Evolutionary conservation across 306 rosid genomes (phyloP), one percentile per base, ranked within the genome.

Genomic region (Mucuna pruriens): DNA sequence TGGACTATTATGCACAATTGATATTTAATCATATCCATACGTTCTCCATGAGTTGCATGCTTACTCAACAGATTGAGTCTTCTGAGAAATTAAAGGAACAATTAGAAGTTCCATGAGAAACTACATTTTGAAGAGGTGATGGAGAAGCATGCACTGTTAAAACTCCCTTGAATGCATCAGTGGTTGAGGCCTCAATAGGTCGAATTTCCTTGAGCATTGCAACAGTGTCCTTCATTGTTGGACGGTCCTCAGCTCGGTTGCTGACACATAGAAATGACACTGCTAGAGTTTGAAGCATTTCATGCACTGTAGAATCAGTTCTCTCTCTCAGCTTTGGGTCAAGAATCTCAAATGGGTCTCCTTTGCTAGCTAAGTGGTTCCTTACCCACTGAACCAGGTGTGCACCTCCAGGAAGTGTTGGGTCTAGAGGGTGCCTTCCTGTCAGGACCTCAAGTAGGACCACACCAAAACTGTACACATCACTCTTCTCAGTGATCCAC

Each of bases 391-490:
- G 97, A 80, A 88, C 98, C 88, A 94, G 80, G 82, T 86, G 80
- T 22, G 82, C 85, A 25, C 90, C 93, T 16, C 85, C 88, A 0
- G 97, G 91, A n/a, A 94, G 85, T 44, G 94, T 92, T 62, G 98
- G 97, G 71, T 94, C 98, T 64, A 94, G 69, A 16, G 98, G 98
- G 82, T 91, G 98, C 85, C 92, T 89, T 70, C 98, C 98, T 48
- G 98, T 92, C 63, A 94, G 84, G 38, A 91, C 88, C 87, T 94
- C 98, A 54, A 94, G 80, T 26, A 94, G 82, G 79, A 92, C 94
- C 31, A 94, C 91, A 2, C 98, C 98, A 26, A 86, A 94, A 83
- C 98, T 94, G 84, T 92, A 92, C 15, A 94, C 92, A 61, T 94
- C 98, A 39, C 97, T 91, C 70, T 91, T 94, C 87, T 88, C 97